A percentile compares a stretch with the other conserved stretches of the same genome.
These are phyloP conservation scores for Eucommia ulmoides DNA, from an alignment of 257 asterid species.

Conservation along the genomic window DNA sequence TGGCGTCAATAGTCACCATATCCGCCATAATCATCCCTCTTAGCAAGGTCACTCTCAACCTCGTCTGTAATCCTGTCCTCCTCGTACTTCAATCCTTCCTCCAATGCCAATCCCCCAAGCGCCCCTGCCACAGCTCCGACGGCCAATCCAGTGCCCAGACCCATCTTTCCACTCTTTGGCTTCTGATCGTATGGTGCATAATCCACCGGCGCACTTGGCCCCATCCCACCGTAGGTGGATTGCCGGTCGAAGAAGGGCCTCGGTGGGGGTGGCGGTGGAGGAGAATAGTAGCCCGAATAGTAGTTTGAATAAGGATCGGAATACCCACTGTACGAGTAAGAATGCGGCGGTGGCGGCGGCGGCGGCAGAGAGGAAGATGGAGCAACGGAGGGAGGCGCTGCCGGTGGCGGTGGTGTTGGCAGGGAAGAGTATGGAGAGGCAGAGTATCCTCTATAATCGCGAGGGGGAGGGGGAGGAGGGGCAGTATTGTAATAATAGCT, in stretches of 20 bases:
- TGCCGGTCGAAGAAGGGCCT: constrained; percentile 42
- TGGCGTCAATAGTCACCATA: constrained; percentile 37
- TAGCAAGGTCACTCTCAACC: constrained; percentile 30
- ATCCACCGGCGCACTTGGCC: constrained; percentile 88
- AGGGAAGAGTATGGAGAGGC: constrained; percentile 25
- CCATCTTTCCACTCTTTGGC: constrained; percentile 36
- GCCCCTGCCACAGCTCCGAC: constrained; percentile 60
- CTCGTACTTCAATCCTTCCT: constrained; percentile 49
- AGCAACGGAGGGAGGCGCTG: constrained; percentile 6
- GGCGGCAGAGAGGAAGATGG: constrained; percentile 26
- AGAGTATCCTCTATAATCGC: constrained; percentile 35
- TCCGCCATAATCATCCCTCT: constrained; percentile 48
- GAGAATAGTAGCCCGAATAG: constrained; percentile 48
- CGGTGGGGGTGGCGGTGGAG: constrained; percentile 16
- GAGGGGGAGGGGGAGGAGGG: constrained; percentile 27
- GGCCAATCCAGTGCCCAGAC: constrained; percentile 50
- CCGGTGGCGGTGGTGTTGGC: constrained; percentile 25
- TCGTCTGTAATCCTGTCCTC: constrained; percentile 47
- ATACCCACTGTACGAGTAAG: constrained; percentile 26
- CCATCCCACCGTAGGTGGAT: constrained; percentile 38
- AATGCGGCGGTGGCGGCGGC: constrained; percentile 24
- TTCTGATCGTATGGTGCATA: constrained; percentile 57
- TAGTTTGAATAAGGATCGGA: constrained; percentile 42
- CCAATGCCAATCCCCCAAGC: constrained; percentile 64
- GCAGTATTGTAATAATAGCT: constrained; percentile 43